Evolutionary conservation across 441 rosid species (phyloP), one percentile per base, ranked within the genome.

Genomic region (Geranium incanum): DNA sequence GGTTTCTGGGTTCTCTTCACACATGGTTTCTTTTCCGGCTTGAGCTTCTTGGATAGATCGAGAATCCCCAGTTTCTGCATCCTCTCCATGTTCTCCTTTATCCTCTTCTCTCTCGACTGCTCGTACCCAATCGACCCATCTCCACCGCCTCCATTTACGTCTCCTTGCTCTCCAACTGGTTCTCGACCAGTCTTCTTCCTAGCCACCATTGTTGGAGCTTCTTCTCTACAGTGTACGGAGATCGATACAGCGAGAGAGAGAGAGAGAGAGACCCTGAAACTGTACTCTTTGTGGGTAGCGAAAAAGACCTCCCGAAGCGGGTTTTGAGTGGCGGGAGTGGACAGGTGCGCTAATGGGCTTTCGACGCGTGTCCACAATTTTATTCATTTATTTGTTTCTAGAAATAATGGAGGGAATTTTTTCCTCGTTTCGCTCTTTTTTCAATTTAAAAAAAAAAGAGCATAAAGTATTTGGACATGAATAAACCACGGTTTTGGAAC

Each of bases 71-170:
- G 68, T 19, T 66, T 66, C 55, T 62, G 72, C 77, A 77, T 70
- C 60, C 69, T 70, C 71, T 74, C 74, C 66, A 16, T 43, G 80
- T 73, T 77, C 77, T 73, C 62, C 37, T 67, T 73, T 52, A 77
- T 66, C 69, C 77, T 73, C 50, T 73, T 48, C 66, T 77, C 77
- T 21, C 80, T 73, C 37, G 19, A 13, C 68, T 5, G 52, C 57
- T 73, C 21, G 59, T 72, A 76, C 36, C 16, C 73, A 37, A 50
- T 16, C 11, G 28, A 19, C 8, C 72, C 66, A 39, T 55, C 63
- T 5, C 3, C n/a, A 6, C 68, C 6, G 39, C 36, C 48, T 23
- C 43, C 68, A 7, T 11, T 16, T 5, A 11, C 57, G 16, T 48
- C 57, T 48, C 57, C 57, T 48, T 12, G 57, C 57, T 11, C 57